A percentile compares a stretch with the other conserved stretches of the same genome.
These are phyloP conservation scores for Leishmania major DNA, from an alignment of 208 protist genomes.

Conservation along the genomic window DNA sequence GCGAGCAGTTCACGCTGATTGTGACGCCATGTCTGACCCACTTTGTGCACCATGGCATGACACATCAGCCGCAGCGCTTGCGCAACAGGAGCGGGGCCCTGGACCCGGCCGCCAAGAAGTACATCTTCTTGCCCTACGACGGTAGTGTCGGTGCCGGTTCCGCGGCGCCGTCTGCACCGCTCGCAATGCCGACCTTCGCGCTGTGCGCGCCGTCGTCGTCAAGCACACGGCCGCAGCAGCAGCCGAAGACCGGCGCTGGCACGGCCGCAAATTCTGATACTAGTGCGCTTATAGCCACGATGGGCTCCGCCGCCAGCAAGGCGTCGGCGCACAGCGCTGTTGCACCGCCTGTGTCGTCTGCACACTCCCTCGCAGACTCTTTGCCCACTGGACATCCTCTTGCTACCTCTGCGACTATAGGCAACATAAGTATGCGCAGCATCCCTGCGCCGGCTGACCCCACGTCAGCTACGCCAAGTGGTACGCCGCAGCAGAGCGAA, in stretches of 20 bases:
- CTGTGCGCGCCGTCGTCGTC: neutral
- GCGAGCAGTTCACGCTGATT: conserved; percentile 58
- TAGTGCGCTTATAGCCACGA: neutral
- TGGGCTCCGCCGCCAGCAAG: neutral
- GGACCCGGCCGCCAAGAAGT: conserved; percentile 27
- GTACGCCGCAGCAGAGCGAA: neutral
- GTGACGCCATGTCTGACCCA: conserved; percentile 74
- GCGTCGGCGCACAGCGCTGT: neutral
- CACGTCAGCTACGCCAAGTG: neutral
- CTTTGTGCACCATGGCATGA: conserved; percentile 52
- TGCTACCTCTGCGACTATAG: conserved; percentile 5
- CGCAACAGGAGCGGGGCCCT: conserved; percentile 14
- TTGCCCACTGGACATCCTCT: conserved; percentile 6
- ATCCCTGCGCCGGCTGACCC: neutral
- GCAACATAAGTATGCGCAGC: neutral
- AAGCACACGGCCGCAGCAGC: neutral
- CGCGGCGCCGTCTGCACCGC: neutral
- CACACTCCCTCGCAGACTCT: conserved; percentile 23
- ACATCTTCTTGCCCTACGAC: conserved; percentile 35
- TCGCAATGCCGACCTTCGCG: conserved; percentile 8
- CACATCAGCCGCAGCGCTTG: conserved; percentile 7
- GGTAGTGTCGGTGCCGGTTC: neutral
- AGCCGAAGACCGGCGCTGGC: neutral
- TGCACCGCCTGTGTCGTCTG: conserved; percentile 11
- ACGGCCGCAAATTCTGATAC: neutral